Evolutionary conservation across 805 yeast species (phyloP), one percentile per base, ranked within the genome.

Genomic region (Starmerella apis): DNA sequence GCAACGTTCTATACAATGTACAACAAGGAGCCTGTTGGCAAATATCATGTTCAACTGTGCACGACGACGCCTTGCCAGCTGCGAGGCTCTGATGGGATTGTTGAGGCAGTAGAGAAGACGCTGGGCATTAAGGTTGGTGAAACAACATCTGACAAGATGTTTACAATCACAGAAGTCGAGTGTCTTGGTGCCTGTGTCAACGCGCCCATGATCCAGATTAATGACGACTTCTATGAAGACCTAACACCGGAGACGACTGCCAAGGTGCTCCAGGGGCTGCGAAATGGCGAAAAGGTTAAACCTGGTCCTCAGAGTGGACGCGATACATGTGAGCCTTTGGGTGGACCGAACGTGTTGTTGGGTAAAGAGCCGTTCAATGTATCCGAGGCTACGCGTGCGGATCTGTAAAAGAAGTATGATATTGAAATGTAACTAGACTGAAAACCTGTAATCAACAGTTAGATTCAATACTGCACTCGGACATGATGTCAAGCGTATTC

Each of bases 1-100:
- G 95, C 95, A 28, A 83, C 94, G 37, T 85, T 85, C 71, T 85
- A 85, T 70, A 85, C 95, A 59, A 86, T 85, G 95, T 85, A 80
- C 71, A 83, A 83, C 70, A 78, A 92, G 66, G 73, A 76, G 56
- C 94, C 94, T 45, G 79, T 86, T 76, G 94, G 94, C 53, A 83
- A 84, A 63, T 83, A 76, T 65, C 83, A 83, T 64, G 69, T 85
- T 49, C 94, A 85, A 66, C 81, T 86, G 36, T 85, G 95, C 69
- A 86, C 95, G 51, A 85, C 94, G 41, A 85, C 94, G 16, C 92
- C 94, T 31, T 85, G 95, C 67, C 87, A 81, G 70, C 74, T 85
- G 58, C 81, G 94, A 67, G 85, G 85, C 35, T 79, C 86, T 13
- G 94, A 85, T 62, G 79, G 75, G n/a, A 75, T 85, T 53, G 81